Conservation (phyloP, 108 stramenopile genomes). For the Schizochytrium sp. region DNA sequence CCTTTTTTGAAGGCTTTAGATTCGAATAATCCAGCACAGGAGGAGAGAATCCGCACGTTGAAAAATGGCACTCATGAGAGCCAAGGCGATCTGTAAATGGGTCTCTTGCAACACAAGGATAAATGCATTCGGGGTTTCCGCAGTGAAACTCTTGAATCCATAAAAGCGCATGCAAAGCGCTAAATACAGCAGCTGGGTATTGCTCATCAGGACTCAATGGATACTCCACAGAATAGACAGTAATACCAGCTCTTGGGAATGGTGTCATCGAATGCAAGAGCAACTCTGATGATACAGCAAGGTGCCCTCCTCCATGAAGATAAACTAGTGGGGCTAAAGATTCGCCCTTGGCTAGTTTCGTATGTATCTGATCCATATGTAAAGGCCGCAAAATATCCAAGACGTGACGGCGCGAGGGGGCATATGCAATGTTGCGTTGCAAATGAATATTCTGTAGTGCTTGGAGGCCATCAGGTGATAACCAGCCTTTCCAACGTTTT, state of each 20-base stretch:
- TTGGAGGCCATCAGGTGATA: slow-evolving; percentile 37
- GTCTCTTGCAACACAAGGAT: not conserved
- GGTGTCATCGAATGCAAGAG: slow-evolving; percentile 57
- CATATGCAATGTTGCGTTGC: not conserved
- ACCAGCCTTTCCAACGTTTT: slow-evolving; percentile 32
- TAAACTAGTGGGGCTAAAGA: not conserved
- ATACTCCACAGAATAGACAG: slow-evolving; percentile 36
- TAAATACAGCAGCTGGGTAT: slow-evolving; percentile 27
- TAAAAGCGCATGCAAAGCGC: not conserved
- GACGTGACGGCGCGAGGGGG: not conserved
- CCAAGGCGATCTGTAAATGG: not conserved
- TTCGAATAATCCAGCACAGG: not conserved
- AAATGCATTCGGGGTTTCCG: not conserved
- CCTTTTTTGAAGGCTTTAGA: not conserved
- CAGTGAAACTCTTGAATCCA: slow-evolving; percentile 40
- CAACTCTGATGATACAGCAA: not conserved
- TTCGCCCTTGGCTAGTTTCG: slow-evolving; percentile 10
- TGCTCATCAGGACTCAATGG: slow-evolving; percentile 48
- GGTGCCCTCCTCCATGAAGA: slow-evolving; percentile 23
- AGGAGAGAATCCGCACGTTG: not conserved
- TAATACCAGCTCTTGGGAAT: slow-evolving; percentile 13
- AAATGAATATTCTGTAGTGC: slow-evolving; percentile 31
- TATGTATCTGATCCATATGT: not conserved
- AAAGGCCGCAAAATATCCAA: slow-evolving; percentile 25
- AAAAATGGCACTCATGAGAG: slow-evolving; percentile 38